Conservation (phyloP, 768 basidiomycete species). For the Atractiella rhizophila region DNA sequence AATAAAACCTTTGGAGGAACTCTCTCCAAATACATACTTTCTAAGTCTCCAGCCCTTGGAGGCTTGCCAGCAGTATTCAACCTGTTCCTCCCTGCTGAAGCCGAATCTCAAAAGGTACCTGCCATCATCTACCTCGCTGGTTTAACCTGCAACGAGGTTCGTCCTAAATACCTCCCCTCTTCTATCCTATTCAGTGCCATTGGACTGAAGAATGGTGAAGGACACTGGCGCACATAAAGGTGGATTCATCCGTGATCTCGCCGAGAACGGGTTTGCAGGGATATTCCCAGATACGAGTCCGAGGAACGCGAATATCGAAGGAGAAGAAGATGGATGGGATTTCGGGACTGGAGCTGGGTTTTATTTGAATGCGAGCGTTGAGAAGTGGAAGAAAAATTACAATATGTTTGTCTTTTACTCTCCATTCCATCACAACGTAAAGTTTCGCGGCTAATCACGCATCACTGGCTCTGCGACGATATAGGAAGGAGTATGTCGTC, state of each 20-base stretch:
- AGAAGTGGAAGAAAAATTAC: constrained; percentile 22
- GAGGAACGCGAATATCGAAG: constrained; percentile 61
- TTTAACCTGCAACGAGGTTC: no score
- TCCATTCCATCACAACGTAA: background rate
- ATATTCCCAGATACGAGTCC: constrained; percentile 93
- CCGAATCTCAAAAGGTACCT: constrained; percentile 25
- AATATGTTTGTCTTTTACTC: constrained; percentile 13
- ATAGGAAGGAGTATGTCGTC: constrained; percentile 67
- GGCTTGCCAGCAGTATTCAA: constrained; percentile 45
- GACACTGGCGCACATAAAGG: constrained; percentile 91
- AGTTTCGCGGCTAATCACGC: background rate
- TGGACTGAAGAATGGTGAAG: no score
- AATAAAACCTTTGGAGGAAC: constrained; percentile 60
- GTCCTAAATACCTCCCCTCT: no score
- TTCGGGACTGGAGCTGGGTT: constrained; percentile 47
- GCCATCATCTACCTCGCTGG: constrained; percentile 73
- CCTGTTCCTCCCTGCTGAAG: constrained; percentile 51
- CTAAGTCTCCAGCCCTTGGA: constrained; percentile 32
- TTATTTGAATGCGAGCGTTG: constrained; percentile 68
- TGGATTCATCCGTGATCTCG: constrained; percentile 63
- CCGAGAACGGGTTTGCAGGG: constrained; percentile 60
- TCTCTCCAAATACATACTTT: constrained; percentile 56
- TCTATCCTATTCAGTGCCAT: no score
- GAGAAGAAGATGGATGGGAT: constrained; percentile 34
- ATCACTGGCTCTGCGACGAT: constrained; percentile 25